Evolutionary conservation across 345 rosid species (phyloP).

Genomic region (Brassica juncea): DNA sequence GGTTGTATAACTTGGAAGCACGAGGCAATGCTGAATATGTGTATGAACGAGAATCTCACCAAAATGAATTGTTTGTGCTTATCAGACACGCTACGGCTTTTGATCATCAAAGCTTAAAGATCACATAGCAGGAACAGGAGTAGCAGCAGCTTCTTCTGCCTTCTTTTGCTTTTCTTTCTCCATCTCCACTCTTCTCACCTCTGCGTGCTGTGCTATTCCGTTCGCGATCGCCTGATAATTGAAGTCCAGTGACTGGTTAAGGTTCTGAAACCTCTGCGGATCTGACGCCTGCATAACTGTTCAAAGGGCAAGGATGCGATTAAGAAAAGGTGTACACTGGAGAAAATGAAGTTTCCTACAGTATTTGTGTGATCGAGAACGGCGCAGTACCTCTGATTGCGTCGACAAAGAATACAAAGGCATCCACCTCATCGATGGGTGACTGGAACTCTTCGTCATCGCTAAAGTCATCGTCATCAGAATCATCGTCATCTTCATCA

Average conservation of each 20-base stretch:
- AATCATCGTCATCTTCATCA: conserved; percentile 60
- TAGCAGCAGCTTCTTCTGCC: conserved; percentile 46
- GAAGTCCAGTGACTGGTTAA: conserved; percentile 78
- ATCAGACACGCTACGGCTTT: conserved; percentile 8
- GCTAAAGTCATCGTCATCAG: conserved; percentile 92
- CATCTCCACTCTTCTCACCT: conserved; percentile 83
- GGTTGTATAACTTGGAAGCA: conserved; percentile 27
- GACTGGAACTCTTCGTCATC: conserved; percentile 95
- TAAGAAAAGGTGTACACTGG: not conserved
- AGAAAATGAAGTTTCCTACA: not conserved
- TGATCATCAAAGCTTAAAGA: conserved; percentile 9
- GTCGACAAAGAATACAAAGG: conserved; percentile 89
- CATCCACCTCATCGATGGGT: conserved; percentile 98
- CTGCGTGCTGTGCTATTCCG: conserved; percentile 93
- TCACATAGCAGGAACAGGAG: conserved; percentile 22
- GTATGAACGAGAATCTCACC: conserved; percentile 30
- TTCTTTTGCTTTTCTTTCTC: conserved; percentile 88
- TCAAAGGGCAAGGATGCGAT: conserved; percentile 5
- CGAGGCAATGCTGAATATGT: conserved; percentile 1
- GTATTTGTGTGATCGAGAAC: not conserved
- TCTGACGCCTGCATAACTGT: conserved; percentile 76
- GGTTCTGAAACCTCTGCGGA: conserved; percentile 80
- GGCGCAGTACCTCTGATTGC: conserved; percentile 67
- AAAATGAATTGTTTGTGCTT: conserved; percentile 20
- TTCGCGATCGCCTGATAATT: conserved; percentile 87